A percentile compares a stretch with the other conserved stretches of the same genome.
Conservation (phyloP, 176 grass and related monocot genomes). For the Ananas comosus region DNA sequence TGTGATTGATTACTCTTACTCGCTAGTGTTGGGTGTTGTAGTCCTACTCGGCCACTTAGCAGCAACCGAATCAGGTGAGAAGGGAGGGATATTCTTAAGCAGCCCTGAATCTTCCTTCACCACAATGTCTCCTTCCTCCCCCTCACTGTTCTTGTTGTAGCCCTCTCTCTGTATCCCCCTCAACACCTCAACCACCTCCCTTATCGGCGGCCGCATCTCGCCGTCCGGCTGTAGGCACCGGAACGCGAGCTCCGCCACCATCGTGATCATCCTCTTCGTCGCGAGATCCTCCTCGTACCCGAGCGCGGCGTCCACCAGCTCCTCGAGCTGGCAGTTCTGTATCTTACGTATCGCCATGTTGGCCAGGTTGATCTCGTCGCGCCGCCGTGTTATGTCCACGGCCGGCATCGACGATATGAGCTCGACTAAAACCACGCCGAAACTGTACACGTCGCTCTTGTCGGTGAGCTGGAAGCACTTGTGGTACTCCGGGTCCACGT, state of each 20-base stretch:
- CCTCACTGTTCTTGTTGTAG: background rate
- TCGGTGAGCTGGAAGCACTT: constrained; percentile 87
- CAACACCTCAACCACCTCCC: constrained; percentile 69
- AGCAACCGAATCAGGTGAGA: constrained; percentile 10
- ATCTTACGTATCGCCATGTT: constrained; percentile 79
- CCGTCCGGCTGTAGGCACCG: constrained; percentile 80
- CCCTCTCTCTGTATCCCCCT: constrained; percentile 31
- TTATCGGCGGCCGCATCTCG: constrained; percentile 81
- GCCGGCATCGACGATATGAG: constrained; percentile 86
- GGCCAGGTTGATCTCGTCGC: constrained; percentile 79
- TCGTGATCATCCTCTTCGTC: constrained; percentile 71
- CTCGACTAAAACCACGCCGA: constrained; percentile 76
- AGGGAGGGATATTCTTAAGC: constrained; percentile 3
- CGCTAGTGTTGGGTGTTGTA: constrained; percentile 1
- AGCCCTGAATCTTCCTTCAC: constrained; percentile 4
- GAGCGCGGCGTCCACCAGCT: constrained; percentile 58
- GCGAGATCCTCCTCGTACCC: constrained; percentile 42
- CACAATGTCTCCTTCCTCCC: background rate
- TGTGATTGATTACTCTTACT: background rate
- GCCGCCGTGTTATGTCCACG: constrained; percentile 54
- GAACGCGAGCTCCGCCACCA: constrained; percentile 88
- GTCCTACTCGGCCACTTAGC: constrained; percentile 3
- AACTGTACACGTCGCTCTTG: constrained; percentile 91
- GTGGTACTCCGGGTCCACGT: constrained; percentile 89
- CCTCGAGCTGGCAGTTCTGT: constrained; percentile 53